Percentiles rank a stretch among this genome's conserved stretches.
Evolutionary conservation across 345 rosid species (phyloP).

Genomic region (Eucalyptus dawsonii): DNA sequence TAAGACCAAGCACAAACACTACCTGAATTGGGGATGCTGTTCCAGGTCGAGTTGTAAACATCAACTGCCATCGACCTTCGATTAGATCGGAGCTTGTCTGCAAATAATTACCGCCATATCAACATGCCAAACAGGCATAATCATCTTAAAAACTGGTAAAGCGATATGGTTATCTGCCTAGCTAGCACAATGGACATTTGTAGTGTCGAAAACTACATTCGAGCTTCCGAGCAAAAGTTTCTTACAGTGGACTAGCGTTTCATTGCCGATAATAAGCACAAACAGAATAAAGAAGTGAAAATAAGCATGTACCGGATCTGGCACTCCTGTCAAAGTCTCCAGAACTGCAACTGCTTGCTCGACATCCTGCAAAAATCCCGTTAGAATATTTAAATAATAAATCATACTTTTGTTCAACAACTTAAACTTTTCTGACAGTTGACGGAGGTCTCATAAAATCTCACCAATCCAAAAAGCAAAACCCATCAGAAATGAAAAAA

Average conservation of each 20-base stretch:
- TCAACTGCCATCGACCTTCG: conserved; percentile 88
- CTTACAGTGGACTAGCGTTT: background rate
- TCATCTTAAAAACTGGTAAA: background rate
- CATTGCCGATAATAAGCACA: background rate
- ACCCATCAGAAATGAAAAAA: background rate
- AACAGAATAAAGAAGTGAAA: background rate
- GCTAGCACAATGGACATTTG: background rate
- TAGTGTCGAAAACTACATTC: background rate
- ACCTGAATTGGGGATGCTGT: conserved; percentile 98
- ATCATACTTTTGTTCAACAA: rapidly evolving
- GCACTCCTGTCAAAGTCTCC: conserved; percentile 57
- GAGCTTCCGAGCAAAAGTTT: background rate
- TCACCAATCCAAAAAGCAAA: background rate
- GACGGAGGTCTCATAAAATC: rapidly evolving
- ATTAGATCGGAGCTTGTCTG: conserved; percentile 69
- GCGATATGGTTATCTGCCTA: background rate
- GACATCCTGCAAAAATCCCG: conserved; percentile 32
- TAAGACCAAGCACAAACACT: background rate
- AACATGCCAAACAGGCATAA: background rate
- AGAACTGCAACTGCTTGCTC: conserved; percentile 61
- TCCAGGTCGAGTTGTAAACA: conserved; percentile 96
- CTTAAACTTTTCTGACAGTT: rapidly evolving
- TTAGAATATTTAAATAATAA: too few species aligned
- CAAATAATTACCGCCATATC: background rate
- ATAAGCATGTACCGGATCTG: conserved; percentile 44